phyloP scores from a whole-genome alignment of 345 rosid genomes.

The Syzygium aqueum region DNA sequence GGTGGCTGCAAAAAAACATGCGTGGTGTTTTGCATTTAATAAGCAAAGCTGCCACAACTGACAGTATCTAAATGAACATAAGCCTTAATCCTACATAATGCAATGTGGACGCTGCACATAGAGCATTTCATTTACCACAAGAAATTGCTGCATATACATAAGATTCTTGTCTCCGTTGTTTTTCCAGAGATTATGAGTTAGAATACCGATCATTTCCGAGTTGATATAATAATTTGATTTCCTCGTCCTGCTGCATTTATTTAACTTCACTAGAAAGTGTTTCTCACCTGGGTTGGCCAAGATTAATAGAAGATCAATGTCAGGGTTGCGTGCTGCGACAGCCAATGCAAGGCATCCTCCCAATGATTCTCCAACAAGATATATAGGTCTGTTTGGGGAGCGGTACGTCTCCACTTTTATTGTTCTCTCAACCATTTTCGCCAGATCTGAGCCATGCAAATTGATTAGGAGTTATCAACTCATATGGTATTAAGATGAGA shows the following conservation, averaged over 20 bases:
- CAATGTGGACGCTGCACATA: not conserved
- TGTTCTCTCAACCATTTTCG: constrained; percentile 41
- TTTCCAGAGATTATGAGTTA: not conserved
- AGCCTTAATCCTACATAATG: not conserved
- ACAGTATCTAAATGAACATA: not conserved
- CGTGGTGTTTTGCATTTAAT: not conserved
- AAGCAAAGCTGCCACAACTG: not conserved
- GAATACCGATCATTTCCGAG: not conserved
- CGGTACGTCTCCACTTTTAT: constrained; percentile 25
- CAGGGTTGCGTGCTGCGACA: constrained; percentile 60
- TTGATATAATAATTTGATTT: not conserved
- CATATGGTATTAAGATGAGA: not conserved
- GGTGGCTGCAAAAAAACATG: constrained; percentile 46
- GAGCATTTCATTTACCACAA: not conserved
- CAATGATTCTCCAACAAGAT: constrained; percentile 75
- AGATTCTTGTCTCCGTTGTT: not conserved
- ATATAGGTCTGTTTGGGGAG: constrained; percentile 53
- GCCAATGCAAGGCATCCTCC: constrained; percentile 75
- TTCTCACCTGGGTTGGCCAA: constrained; percentile 63
- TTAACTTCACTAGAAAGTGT: not conserved
- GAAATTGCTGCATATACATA: not conserved
- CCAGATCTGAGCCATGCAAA: constrained; percentile 38
- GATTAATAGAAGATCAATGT: constrained; percentile 53
- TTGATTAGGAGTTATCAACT: not conserved
- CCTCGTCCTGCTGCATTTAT: not conserved